Evolutionary conservation across 176 grass and related monocot genomes (phyloP).

Genomic region (Guadua angustifolia): DNA sequence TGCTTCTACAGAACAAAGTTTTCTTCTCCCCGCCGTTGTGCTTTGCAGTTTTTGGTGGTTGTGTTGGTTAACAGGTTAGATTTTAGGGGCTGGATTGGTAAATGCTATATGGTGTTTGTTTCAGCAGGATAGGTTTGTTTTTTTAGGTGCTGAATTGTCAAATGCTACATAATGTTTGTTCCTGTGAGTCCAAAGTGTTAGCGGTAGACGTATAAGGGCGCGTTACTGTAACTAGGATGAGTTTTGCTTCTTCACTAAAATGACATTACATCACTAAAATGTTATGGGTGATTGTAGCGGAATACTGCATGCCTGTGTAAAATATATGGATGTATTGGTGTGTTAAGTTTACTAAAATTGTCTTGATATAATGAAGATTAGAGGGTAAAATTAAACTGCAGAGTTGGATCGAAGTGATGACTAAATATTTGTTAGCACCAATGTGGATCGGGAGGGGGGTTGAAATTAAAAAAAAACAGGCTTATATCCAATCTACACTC

Average conservation of each 20-base stretch:
- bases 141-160: not conserved
- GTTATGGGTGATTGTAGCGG: not conserved
- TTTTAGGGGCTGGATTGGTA: too few species aligned
- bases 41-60: not conserved
- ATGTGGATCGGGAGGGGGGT: not conserved
- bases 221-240: not conserved
- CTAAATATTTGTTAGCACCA: not conserved
- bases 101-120: not conserved
- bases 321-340: not conserved
- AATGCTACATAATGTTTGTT: slow-evolving; percentile 8
- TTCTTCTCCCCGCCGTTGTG: not conserved
- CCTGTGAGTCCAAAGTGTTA: not conserved
- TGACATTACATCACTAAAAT: not conserved
- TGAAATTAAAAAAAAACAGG: not conserved
- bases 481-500: not conserved
- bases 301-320: not conserved
- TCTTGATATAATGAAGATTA: not conserved
- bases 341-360: not conserved
- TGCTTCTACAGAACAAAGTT: not conserved
- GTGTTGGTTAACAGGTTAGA: too few species aligned
- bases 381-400: too few species aligned
- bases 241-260: not conserved
- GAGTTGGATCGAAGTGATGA: not conserved
- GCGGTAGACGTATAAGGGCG: not conserved
- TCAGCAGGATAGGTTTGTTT: not conserved